These are phyloP conservation scores for Aspergillus quadricinctus DNA, from an alignment of 2,329 filamentous ascomycete genomes.

Conservation along the genomic window DNA sequence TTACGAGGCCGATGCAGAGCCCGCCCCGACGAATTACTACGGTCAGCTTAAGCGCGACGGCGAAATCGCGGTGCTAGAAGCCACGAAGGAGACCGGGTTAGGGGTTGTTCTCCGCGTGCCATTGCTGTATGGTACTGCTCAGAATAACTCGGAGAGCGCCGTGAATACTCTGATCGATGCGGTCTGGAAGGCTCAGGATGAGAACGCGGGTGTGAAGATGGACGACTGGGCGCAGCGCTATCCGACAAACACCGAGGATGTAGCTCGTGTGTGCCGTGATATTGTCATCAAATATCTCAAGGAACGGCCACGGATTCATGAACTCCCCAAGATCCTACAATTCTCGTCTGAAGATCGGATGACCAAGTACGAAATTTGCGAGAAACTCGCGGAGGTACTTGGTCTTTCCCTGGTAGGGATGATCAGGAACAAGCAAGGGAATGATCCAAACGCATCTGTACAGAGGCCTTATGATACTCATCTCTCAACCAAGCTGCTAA, in stretches of 20 bases:
- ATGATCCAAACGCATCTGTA: constrained; percentile 66
- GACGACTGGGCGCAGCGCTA: constrained; percentile 82
- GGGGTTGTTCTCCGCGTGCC: constrained; percentile 75
- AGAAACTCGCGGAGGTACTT: constrained; percentile 73
- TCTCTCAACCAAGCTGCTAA: constrained; percentile 69
- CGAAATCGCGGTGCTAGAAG: constrained; percentile 64
- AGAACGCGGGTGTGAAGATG: constrained; percentile 62
- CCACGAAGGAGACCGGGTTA: constrained; percentile 49
- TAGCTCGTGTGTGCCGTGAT: constrained; percentile 73
- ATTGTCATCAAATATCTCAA: constrained; percentile 65
- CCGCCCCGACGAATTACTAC: constrained; percentile 74
- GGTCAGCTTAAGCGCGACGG: constrained; percentile 70
- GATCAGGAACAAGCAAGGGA: constrained; percentile 62
- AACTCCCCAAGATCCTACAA: constrained; percentile 68
- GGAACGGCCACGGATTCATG: constrained; percentile 44
- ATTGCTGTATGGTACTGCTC: constrained; percentile 75
- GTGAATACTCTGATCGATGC: constrained; percentile 76
- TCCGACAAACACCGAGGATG: constrained; percentile 85
- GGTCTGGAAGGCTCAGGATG: constrained; percentile 68
- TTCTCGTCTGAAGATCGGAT: constrained; percentile 81
- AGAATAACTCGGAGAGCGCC: constrained; percentile 70
- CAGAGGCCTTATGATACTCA: constrained; percentile 86
- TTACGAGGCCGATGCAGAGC: constrained; percentile 62
- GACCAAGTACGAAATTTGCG: constrained; percentile 87
- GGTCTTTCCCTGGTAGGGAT: constrained; percentile 66